Percentiles rank a stretch among this genome's conserved stretches.
phyloP scores from a whole-genome alignment of 2,329 filamentous ascomycete genomes.

The Huntiella savannae region DNA sequence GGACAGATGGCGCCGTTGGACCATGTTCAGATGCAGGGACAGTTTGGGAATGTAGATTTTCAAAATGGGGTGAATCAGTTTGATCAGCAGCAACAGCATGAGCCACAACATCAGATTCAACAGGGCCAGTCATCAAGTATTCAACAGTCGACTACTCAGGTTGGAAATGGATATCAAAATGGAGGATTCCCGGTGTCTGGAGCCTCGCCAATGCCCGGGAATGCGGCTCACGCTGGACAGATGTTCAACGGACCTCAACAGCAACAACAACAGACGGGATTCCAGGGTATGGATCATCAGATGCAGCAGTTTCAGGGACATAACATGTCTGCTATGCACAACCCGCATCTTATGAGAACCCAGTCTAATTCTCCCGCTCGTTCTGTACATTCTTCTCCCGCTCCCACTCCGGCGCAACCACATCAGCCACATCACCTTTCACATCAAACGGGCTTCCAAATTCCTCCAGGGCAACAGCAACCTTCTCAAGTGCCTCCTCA shows the following conservation, averaged over 20 bases:
- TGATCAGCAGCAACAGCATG: constrained; percentile 1
- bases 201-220: too few relatives aligned
- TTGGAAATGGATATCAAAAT: too few relatives aligned
- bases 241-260: neutral
- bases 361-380: constrained; percentile 4
- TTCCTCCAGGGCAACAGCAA: neutral
- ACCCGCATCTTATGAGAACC: constrained; percentile 5
- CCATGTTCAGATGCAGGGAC: too few relatives aligned
- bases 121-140: too few relatives aligned
- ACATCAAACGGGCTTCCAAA: neutral
- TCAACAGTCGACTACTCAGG: too few relatives aligned
- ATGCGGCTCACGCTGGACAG: too few relatives aligned
- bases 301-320: constrained; percentile 15
- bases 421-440: neutral
- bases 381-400: constrained; percentile 6
- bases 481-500: neutral
- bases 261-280: neutral
- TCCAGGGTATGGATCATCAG: constrained; percentile 13
- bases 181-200: too few relatives aligned
- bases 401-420: neutral
- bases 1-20: too few relatives aligned
- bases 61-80: too few relatives aligned
- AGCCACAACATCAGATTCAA: neutral
- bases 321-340: constrained; percentile 3
- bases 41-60: too few relatives aligned